phyloP scores from a whole-genome alignment of 2,329 filamentous ascomycete species.

The Verticillium zaregamsianum region DNA sequence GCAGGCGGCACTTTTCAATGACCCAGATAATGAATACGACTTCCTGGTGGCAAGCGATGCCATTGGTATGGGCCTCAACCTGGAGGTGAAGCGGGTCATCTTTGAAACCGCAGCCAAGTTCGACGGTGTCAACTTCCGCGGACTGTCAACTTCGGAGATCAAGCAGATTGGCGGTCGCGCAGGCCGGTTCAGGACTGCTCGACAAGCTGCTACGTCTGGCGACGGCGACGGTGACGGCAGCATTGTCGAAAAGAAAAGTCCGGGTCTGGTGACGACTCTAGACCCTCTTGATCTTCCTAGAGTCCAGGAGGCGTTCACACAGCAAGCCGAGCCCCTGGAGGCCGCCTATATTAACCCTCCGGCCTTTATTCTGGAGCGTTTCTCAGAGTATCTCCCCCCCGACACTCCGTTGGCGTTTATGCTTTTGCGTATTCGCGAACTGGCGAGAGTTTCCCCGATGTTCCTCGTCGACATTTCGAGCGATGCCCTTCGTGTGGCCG shows the following conservation, averaged over 20 bases:
- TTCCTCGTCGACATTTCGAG: conserved; percentile 63
- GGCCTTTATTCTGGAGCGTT: conserved; percentile 64
- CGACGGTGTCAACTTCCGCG: conserved; percentile 53
- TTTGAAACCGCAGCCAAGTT: conserved; percentile 77
- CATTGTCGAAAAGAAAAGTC: conserved; percentile 5
- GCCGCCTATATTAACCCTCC: conserved; percentile 75
- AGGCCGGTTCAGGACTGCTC: conserved; percentile 75
- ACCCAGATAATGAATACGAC: conserved; percentile 93
- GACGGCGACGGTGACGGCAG: conserved; percentile 6
- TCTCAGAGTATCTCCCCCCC: conserved; percentile 76
- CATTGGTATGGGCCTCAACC: conserved; percentile 94
- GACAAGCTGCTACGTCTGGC: conserved; percentile 38
- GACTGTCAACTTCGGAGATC: conserved; percentile 69
- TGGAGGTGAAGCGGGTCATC: conserved; percentile 86
- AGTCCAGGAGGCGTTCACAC: conserved; percentile 59
- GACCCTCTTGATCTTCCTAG: conserved; percentile 62
- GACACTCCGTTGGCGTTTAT: conserved; percentile 81
- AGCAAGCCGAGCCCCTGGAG: conserved; percentile 61
- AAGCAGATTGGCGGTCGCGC: conserved; percentile 95
- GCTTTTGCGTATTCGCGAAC: conserved; percentile 67
- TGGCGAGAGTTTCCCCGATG: conserved; percentile 56
- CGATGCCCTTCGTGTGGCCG: conserved; percentile 63
- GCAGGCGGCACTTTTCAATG: conserved; percentile 91
- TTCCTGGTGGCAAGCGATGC: conserved; percentile 91
- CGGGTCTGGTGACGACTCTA: conserved; percentile 74